Base-by-base conservation (phyloP, 2,329 filamentous ascomycete species). In the Raffaelea deltoideospora region DNA sequence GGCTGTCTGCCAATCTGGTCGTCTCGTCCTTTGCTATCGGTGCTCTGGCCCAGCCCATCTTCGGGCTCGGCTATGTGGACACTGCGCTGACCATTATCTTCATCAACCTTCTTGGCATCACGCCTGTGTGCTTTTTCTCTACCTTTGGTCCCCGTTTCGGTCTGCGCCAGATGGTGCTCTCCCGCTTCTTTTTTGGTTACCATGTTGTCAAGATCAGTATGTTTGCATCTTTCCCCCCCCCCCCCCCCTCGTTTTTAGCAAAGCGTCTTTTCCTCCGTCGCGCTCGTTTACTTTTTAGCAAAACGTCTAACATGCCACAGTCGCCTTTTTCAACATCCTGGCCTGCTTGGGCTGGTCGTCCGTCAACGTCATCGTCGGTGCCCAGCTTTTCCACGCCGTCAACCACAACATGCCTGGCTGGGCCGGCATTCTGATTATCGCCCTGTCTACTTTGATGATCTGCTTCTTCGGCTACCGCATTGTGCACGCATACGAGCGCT, bases 331-430 rank as follows among this genome's bases (percentile, higher is more conserved):
- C 52, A 82, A 83, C 54, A 59, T 79, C 28, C 58, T 83, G 14
- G 74, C 77, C 22, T 83, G 75, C 49, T 53, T 85, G 5, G 82
- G 82, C 34, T 88, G 83, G 76, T 77, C 76, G 5, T 67, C 76
- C 0, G 76, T 86, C 45, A 88, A 90, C 50, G 70, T 73, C 37
- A 86, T 90, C 43, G 80, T 88, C 14, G 83, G 81, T 15, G 79
- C 80, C 1, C 78, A 88, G 53, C 67, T 88, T 7, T 66, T 90
- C 46, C 67, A 83, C 39, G 77, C 82, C 1, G 76, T 88, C 32
- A 86, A 84, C 51, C 51, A 55, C 32, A 55, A 69, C 34, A 73
- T 87, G 45, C 79, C 79, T 7, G 79, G 80, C 32, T 79, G 65
- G 50, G 81, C 79, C 2, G 82, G 81, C 17, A 79, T 90, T 42